phyloP scores from a whole-genome alignment of 2,329 filamentous ascomycete genomes.

The Helotiales sp. region DNA sequence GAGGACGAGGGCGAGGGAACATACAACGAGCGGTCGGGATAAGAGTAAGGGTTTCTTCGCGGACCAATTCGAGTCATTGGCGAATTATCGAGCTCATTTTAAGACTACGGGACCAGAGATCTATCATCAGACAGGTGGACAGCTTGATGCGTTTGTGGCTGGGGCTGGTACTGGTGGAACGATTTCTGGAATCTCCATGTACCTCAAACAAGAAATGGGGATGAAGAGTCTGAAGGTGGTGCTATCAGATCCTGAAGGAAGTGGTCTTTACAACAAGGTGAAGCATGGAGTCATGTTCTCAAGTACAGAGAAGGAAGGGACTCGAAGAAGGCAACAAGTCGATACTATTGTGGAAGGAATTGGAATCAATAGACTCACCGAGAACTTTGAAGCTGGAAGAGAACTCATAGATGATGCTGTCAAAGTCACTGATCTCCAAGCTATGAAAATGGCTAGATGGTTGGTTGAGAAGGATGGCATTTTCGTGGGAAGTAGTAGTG shows the following conservation, averaged over 20 bases:
- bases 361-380: conserved; percentile 90
- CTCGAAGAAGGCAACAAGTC: conserved; percentile 83
- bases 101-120: conserved; percentile 88
- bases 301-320: conserved; percentile 84
- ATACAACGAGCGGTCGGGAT: conserved; percentile 58
- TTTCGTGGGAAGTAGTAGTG: conserved; percentile 90
- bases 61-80: conserved; percentile 90
- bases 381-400: conserved; percentile 86
- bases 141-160: conserved; percentile 83
- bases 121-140: conserved; percentile 70
- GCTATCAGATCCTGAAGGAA: conserved; percentile 91
- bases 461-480: conserved; percentile 93
- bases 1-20: conserved; percentile 70
- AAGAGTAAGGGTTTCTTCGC: conserved; percentile 85
- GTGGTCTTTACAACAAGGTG: conserved; percentile 88
- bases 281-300: conserved; percentile 97
- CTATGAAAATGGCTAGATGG: conserved; percentile 92
- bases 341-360: conserved; percentile 96
- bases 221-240: conserved; percentile 60
- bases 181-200: conserved; percentile 81
- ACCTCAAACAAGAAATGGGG: conserved; percentile 65
- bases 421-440: conserved; percentile 84
- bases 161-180: conserved; percentile 95
- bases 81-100: conserved; percentile 87
- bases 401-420: conserved; percentile 89